Conservation (phyloP, 2,329 filamentous ascomycete genomes). For the Colletotrichum sojae region DNA sequence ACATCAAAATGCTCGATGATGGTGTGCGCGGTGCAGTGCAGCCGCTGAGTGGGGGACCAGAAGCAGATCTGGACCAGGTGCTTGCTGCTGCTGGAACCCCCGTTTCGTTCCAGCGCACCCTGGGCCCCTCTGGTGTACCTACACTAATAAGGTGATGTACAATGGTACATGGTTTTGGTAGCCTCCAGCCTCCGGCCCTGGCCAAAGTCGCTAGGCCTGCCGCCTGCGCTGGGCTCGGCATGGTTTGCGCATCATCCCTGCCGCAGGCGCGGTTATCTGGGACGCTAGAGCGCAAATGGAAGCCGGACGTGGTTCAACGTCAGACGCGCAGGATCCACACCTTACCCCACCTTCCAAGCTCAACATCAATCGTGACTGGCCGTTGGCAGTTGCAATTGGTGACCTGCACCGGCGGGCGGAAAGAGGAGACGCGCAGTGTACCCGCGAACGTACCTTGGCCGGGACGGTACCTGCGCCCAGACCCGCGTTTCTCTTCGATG, state of each 20-base stretch:
- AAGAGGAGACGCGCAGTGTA: not conserved
- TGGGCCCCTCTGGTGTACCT: no score
- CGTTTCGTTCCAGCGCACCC: no score
- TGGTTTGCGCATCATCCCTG: slow-evolving; percentile 34
- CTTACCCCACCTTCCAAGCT: slow-evolving; percentile 1
- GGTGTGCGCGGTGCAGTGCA: no score
- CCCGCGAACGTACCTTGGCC: no score
- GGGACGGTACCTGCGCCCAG: not conserved
- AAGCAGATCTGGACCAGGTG: no score
- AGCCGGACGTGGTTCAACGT: slow-evolving; percentile 35
- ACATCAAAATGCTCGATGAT: no score
- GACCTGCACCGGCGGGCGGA: not conserved
- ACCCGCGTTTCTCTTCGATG: not conserved
- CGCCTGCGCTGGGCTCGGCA: slow-evolving; percentile 16
- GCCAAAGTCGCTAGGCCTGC: not conserved
- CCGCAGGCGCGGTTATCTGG: slow-evolving; percentile 36
- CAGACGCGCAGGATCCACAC: slow-evolving; percentile 32
- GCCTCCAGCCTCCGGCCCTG: not conserved
- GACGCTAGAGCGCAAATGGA: slow-evolving; percentile 33
- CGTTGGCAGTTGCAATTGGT: not conserved
- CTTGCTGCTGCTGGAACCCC: no score
- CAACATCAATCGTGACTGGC: not conserved
- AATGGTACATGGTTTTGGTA: no score
- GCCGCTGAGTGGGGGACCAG: no score
- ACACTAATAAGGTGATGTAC: no score